Conservation (phyloP, 1,284 basidiomycete genomes). For the Melampsora americana region DNA sequence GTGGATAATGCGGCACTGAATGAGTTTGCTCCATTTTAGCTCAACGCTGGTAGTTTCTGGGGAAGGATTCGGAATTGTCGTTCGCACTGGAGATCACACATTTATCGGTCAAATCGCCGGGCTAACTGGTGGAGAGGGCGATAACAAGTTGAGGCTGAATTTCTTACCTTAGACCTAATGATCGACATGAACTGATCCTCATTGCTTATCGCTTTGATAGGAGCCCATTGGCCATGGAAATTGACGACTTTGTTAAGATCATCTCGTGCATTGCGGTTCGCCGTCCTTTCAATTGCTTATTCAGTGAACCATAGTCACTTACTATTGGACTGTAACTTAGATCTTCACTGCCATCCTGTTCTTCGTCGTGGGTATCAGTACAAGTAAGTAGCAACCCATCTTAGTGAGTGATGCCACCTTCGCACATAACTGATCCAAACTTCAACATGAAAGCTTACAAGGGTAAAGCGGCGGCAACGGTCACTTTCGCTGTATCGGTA, state of each 20-base stretch:
- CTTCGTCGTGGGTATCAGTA: constrained; percentile 65
- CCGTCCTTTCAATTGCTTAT: background rate
- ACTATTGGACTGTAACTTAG: constrained; percentile 1
- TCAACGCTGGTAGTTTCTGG: constrained; percentile 67
- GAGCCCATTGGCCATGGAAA: constrained; percentile 65
- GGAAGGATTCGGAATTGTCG: constrained; percentile 67
- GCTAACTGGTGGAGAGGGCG: constrained; percentile 64
- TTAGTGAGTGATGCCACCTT: background rate
- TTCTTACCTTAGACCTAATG: background rate
- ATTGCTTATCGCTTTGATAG: background rate
- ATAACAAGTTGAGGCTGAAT: constrained; percentile 57
- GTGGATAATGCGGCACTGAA: too few relatives aligned
- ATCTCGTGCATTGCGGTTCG: constrained; percentile 56
- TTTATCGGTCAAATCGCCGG: constrained; percentile 67
- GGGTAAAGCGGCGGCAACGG: constrained; percentile 62
- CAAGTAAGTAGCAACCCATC: constrained; percentile 5
- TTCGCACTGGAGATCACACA: constrained; percentile 66
- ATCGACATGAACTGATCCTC: background rate
- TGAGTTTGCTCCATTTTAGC: constrained; percentile 7
- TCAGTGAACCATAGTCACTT: background rate
- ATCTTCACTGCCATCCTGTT: constrained; percentile 65
- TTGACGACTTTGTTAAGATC: constrained; percentile 62
- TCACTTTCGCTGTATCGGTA: constrained; percentile 68
- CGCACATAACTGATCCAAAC: background rate
- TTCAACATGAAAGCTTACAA: constrained; percentile 58